Evolutionary conservation across 805 yeast genomes (phyloP).

Genomic region (Isabelozyma heimii): DNA sequence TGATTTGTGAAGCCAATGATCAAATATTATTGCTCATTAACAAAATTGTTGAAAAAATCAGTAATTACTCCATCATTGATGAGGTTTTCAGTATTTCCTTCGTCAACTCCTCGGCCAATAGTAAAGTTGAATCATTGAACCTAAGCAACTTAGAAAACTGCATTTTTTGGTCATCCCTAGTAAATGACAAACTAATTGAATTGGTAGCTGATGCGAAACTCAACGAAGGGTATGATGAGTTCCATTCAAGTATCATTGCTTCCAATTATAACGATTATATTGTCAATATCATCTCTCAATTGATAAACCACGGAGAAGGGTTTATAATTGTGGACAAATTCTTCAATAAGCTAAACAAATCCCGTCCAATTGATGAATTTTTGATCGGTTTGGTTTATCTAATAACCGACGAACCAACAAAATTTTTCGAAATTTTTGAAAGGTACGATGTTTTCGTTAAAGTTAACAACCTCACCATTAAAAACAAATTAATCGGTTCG

Average conservation of each 20-base stretch:
- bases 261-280: conserved; percentile 27
- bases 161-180: conserved; percentile 28
- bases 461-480: conserved; percentile 4
- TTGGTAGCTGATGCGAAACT: conserved; percentile 15
- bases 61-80: conserved; percentile 20
- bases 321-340: conserved; percentile 42
- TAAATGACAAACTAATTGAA: conserved; percentile 13
- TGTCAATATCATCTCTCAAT: conserved; percentile 31
- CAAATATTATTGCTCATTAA: conserved; percentile 21
- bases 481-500: conserved; percentile 9
- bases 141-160: conserved; percentile 22
- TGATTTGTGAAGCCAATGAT: conserved; percentile 31
- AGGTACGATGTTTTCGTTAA: conserved; percentile 17
- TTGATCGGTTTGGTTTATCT: conserved; percentile 34
- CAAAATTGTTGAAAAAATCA: conserved; percentile 19
- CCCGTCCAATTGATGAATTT: conserved; percentile 22
- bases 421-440: conserved; percentile 19
- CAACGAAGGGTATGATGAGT: conserved; percentile 26
- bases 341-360: conserved; percentile 37
- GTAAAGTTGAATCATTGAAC: conserved; percentile 8
- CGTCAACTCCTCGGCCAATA: conserved; percentile 3
- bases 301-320: conserved; percentile 30
- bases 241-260: conserved; percentile 12
- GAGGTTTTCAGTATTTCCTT: conserved; percentile 26
- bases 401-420: conserved; percentile 23